Evolutionary conservation across 805 yeast genomes (phyloP), one percentile per base, ranked within the genome.

Genomic region (Candida chauliodis): DNA sequence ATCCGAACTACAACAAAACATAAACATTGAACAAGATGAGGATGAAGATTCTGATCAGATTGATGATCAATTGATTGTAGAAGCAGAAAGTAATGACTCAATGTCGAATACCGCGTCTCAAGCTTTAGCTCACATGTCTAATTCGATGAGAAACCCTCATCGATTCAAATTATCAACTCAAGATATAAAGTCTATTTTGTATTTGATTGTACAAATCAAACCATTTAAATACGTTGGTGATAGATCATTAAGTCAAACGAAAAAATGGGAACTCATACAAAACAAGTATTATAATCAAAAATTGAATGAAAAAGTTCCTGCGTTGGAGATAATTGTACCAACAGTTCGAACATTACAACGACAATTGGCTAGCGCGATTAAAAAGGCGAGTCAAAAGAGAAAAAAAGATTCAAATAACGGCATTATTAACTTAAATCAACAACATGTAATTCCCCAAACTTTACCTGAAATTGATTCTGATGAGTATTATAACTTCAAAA

Each of bases 201-300:
- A 51, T 33, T 44, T 61, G 23, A 63, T 59, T 11, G 45, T 53
- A 17, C 46, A 51, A 19, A 50, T 59, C 23, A 61, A 61, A 37
- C 69, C 69, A 3, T 63, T 63, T 49, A 61, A 62, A 41, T 63
- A 61, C 40, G 52, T 61, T 16, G 69, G 69, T 7, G 63, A 63
- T 36, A 43, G 66, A 24, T 47, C 53, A 11, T 38, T 57, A 18
- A 50, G 55, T 22, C 69, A 63, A 42, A 59, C 65, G 9, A 53
- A 51, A 38, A 63, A 63, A 41, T 63, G 69, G 69, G 60, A 58
- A 38, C 35, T 55, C 15, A 59, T 63, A 27, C 66, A 62, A 40
- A 43, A 36, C 13, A 46, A 46, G 32, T 60, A 50, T 37, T 50
- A 51, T 15, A 47, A 49, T 13, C 37, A 40, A 20, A 57, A 56